A percentile compares a stretch with the other conserved stretches of the same genome.
These are phyloP conservation scores for Penicillium sp. DNA, from an alignment of 2,329 filamentous ascomycete species.

Conservation along the genomic window DNA sequence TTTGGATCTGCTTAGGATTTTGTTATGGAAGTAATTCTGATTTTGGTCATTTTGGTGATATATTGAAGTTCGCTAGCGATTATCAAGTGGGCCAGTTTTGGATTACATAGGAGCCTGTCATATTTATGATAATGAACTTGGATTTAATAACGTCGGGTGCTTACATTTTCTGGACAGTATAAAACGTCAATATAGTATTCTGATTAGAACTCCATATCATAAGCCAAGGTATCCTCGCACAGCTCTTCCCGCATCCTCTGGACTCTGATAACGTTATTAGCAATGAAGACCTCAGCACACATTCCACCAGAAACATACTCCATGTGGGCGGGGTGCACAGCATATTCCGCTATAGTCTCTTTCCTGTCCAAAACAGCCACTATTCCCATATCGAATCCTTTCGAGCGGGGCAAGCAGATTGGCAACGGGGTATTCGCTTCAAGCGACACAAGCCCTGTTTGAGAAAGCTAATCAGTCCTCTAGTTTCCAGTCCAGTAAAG, in stretches of 20 bases:
- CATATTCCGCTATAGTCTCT: constrained; percentile 46
- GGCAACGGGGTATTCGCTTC: constrained; percentile 39
- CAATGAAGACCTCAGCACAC: background rate
- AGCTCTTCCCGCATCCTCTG: constrained; percentile 42
- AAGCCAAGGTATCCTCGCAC: constrained; percentile 45
- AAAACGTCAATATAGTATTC: background rate
- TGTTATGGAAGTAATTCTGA: background rate
- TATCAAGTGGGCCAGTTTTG: no score
- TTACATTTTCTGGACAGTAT: no score
- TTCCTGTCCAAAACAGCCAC: constrained; percentile 48
- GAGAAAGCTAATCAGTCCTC: background rate
- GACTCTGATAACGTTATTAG: constrained; percentile 29
- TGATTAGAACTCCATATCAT: constrained; percentile 41
- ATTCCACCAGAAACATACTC: constrained; percentile 36
- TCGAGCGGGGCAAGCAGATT: constrained; percentile 42
- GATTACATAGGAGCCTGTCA: no score
- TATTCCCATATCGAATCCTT: constrained; percentile 48
- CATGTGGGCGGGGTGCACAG: constrained; percentile 47
- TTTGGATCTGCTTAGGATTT: background rate
- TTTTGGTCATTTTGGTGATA: background rate
- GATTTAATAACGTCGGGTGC: no score
- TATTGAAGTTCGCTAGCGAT: no score
- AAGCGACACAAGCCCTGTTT: constrained; percentile 35
- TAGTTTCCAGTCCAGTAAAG: background rate
- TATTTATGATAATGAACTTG: no score